These are phyloP conservation scores for Neurospora terricola DNA, from an alignment of 495 filamentous ascomycete species.

Conservation along the genomic window DNA sequence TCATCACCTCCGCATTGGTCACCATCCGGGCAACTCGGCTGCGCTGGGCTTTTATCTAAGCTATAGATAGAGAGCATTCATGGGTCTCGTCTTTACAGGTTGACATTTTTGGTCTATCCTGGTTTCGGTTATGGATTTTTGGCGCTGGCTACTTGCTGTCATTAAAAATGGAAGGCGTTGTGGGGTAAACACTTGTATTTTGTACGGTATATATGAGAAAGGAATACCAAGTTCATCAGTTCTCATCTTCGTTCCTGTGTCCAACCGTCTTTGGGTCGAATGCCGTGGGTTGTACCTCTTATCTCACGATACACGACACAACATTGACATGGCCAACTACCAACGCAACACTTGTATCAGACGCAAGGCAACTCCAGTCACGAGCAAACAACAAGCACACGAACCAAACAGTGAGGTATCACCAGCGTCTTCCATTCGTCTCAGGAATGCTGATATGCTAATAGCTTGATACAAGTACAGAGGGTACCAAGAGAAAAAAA, in stretches of 20 bases:
- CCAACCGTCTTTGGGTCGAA: too few species aligned
- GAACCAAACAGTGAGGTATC: neutral
- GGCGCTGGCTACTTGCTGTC: neutral
- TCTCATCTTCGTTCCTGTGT: neutral
- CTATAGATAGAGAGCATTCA: neutral
- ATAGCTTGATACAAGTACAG: neutral
- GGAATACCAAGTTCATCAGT: neutral
- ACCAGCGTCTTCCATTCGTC: neutral
- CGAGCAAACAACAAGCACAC: neutral
- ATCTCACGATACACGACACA: too few species aligned
- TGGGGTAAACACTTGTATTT: neutral
- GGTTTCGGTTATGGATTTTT: neutral
- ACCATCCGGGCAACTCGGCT: neutral
- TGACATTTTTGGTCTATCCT: neutral
- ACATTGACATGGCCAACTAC: too few species aligned
- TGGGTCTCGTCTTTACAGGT: neutral
- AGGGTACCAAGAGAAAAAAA: neutral
- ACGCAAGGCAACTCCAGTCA: neutral
- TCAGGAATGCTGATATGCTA: neutral
- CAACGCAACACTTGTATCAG: too few species aligned
- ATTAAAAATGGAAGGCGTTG: neutral
- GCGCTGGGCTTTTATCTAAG: neutral
- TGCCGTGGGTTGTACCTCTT: too few species aligned
- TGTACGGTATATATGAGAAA: neutral
- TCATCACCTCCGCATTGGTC: neutral